Base-by-base conservation (phyloP, 2,329 filamentous ascomycete species). In the Thermochaetoides dissita region DNA sequence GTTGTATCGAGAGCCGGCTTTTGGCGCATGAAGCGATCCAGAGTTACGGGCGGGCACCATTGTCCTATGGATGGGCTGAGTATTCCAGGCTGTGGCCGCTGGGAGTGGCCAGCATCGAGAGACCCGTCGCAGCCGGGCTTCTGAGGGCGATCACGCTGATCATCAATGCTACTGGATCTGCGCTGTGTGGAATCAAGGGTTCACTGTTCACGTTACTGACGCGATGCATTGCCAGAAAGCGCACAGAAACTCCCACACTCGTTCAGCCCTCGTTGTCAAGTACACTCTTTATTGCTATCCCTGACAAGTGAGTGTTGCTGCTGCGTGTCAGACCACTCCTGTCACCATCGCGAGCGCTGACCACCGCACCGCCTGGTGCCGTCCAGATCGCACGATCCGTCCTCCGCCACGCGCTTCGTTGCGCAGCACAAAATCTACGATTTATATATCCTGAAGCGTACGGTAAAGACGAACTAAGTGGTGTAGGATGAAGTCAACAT, bases 251-350 rank as follows among this genome's bases (percentile, higher is more conserved):
- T 24, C 17, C 17, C 52, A 68, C 69, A 58, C 62, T 73, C 67
- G 55, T 74, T 54, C 66, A 69, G 68, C 34, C 9, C 32, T 58
- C 53, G 58, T 59, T 64, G 69, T 74, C 72, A 74, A 71, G 65
- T 73, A 72, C 72, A 72, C 63, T 76, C 72, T 64, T 71, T 74
- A 52, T 52, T 53, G 60, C 17, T 57, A 54, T 51, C 58, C 61
- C 67, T 72, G 68, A 71, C 69, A 67, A 50, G 63, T 66, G 53
- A 61, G 63, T 65, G 28, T 46, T 46, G 31, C 41, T 38, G 43
- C 17, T 3, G 17, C 17, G 17, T 5, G 17, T 24, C 17, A 24
- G 17, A 24, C 42, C 44, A 30, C 37, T 24, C n/a, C n/a, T 6
- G 32, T 45, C 39, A 43, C 40, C 41, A 32, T 51, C 35, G 31